A percentile compares a stretch with the other conserved stretches of the same genome.
Evolutionary conservation across 2,329 filamentous ascomycete genomes (phyloP).

Genomic region (Neocucurbitaria cava): DNA sequence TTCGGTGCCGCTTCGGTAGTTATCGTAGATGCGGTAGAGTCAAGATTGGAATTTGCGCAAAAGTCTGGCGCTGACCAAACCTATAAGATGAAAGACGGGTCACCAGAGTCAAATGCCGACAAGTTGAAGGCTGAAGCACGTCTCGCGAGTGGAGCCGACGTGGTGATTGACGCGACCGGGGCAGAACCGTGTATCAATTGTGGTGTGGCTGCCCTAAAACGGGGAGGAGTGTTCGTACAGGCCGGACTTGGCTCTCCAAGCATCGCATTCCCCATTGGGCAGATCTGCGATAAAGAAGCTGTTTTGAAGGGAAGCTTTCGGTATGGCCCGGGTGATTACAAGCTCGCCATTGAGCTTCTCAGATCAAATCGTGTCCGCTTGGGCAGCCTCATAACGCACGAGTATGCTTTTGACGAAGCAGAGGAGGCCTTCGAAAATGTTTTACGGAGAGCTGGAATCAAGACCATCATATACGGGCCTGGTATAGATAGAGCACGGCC

Average conservation of each 20-base stretch:
- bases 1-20: slow-evolving; percentile 81
- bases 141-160: slow-evolving; percentile 7
- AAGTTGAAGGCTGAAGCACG: slow-evolving; percentile 1
- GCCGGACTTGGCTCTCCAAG: slow-evolving; percentile 26
- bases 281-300: slow-evolving; percentile 36
- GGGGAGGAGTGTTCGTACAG: slow-evolving; percentile 30
- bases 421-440: slow-evolving; percentile 25
- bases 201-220: slow-evolving; percentile 19
- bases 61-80: slow-evolving; percentile 27
- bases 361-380: slow-evolving; percentile 15
- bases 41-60: slow-evolving; percentile 76
- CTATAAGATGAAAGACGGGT: slow-evolving; percentile 12
- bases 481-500: slow-evolving; percentile 8
- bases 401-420: slow-evolving; percentile 20
- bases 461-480: slow-evolving; percentile 31
- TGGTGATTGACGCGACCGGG: slow-evolving; percentile 35
- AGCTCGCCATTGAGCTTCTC: slow-evolving; percentile 23
- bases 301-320: slow-evolving; percentile 35
- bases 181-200: slow-evolving; percentile 28
- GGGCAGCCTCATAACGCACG: slow-evolving; percentile 22
- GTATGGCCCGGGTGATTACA: slow-evolving; percentile 38
- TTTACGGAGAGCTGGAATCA: slow-evolving; percentile 23
- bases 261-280: slow-evolving; percentile 27
- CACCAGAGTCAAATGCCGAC: slow-evolving; percentile 11
- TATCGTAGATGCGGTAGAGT: slow-evolving; percentile 78